phyloP scores from a whole-genome alignment of 176 grass and related monocot species.

The Oryza meridionalis region DNA sequence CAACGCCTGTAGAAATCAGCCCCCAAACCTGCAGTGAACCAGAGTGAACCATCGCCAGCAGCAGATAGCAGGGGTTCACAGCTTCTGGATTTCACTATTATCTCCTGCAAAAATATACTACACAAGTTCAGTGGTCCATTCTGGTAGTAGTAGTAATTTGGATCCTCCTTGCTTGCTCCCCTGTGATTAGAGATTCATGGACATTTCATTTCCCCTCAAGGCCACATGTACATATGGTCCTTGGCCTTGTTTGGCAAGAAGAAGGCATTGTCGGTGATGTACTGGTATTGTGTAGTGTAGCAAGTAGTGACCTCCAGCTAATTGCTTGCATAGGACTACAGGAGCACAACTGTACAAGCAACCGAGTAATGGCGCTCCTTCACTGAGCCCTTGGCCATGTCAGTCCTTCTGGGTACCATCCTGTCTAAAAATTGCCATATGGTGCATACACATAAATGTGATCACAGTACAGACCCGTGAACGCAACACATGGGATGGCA shows the following conservation, averaged over 20 bases:
- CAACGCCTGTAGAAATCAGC: constrained; percentile 2
- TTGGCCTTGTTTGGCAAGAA: neutral
- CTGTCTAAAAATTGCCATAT: neutral
- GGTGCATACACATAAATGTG: constrained; percentile 7
- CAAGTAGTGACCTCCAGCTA: constrained; percentile 18
- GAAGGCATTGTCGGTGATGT: neutral
- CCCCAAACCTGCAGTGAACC: neutral
- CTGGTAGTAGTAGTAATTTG: neutral
- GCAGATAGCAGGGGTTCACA: neutral
- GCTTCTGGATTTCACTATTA: constrained; percentile 2
- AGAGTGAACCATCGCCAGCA: neutral
- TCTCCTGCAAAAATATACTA: constrained; percentile 2
- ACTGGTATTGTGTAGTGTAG: neutral
- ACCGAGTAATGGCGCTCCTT: neutral
- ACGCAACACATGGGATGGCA: neutral
- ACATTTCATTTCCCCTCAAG: neutral
- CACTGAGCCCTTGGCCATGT: constrained; percentile 8
- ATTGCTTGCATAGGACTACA: neutral
- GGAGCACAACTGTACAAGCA: neutral
- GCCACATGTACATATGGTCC: neutral
- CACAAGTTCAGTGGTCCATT: constrained; percentile 5
- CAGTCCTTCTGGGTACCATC: constrained; percentile 19
- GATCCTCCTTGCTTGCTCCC: neutral
- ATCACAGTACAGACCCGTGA: constrained; percentile 1
- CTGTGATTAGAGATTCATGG: neutral